A percentile compares a stretch with the other conserved stretches of the same genome.
Conservation (phyloP, 768 basidiomycete species). For the Boletus sp. region DNA sequence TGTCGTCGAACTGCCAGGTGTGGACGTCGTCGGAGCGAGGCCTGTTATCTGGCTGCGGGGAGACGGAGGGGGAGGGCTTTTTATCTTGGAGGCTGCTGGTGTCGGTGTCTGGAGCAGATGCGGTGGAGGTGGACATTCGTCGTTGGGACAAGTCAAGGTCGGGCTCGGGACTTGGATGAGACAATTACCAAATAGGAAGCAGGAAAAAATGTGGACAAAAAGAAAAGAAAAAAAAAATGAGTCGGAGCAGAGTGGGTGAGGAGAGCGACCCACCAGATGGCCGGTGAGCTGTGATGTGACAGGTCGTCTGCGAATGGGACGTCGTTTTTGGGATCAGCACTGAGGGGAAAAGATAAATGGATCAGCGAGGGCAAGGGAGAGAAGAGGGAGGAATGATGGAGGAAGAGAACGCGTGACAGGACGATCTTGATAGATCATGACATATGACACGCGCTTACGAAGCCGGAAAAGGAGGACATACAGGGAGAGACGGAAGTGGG, state of each 20-base stretch:
- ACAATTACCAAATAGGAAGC: constrained; percentile 12
- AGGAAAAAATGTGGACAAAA: neutral
- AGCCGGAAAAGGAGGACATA: constrained; percentile 33
- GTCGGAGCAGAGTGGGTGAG: constrained; percentile 15
- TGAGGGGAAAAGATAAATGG: constrained; percentile 6
- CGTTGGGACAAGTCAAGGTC: constrained; percentile 55
- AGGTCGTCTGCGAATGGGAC: constrained; percentile 45
- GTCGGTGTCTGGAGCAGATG: constrained; percentile 66
- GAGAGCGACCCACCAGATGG: constrained; percentile 42
- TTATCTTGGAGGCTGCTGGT: constrained; percentile 57
- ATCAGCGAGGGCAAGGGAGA: constrained; percentile 8
- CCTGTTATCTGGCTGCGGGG: constrained; percentile 49
- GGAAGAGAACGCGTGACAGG: constrained; percentile 19
- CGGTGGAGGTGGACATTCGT: constrained; percentile 78
- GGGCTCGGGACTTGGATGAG: constrained; percentile 37
- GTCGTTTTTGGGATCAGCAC: constrained; percentile 43
- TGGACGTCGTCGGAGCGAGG: constrained; percentile 33
- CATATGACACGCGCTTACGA: constrained; percentile 28
- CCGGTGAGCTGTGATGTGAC: constrained; percentile 46
- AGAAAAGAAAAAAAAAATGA: constrained; percentile 17
- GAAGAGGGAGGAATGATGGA: neutral
- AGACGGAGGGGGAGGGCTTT: constrained; percentile 52
- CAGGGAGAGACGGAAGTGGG: constrained; percentile 62
- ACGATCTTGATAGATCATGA: constrained; percentile 34
- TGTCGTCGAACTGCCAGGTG: constrained; percentile 35